Evolutionary conservation across 2,329 filamentous ascomycete species (phyloP).

Genomic region (Penicillium sclerotiorum): DNA sequence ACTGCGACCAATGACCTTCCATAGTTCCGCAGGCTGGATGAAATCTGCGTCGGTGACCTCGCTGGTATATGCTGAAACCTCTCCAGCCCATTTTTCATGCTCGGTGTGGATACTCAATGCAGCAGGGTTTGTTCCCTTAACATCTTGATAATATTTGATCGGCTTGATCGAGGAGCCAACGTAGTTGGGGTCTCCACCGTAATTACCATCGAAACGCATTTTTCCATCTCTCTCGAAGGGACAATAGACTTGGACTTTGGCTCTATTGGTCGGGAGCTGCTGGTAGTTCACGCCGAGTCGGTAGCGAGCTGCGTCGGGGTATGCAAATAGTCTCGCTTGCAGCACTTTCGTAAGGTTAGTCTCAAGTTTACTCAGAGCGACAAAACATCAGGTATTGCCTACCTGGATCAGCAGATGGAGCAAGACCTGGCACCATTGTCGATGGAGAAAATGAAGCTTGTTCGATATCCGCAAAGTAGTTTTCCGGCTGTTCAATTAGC

Average conservation of each 20-base stretch:
- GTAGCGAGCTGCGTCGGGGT: conserved; percentile 57
- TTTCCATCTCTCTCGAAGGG: conserved; percentile 54
- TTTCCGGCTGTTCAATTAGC: conserved; percentile 40
- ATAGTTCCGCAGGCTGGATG: conserved; percentile 33
- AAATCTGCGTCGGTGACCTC: conserved; percentile 31
- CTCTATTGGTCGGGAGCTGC: conserved; percentile 44
- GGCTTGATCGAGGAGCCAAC: conserved; percentile 30
- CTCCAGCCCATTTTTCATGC: conserved; percentile 33
- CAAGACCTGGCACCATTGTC: conserved; percentile 65
- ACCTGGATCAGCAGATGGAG: conserved; percentile 63
- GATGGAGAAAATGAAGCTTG: conserved; percentile 68
- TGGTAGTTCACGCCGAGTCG: conserved; percentile 48
- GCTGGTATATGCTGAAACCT: conserved; percentile 24
- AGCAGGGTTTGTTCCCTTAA: conserved; percentile 10
- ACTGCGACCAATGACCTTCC: conserved; percentile 35
- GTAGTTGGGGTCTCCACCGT: conserved; percentile 63
- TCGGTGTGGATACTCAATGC: conserved; percentile 27
- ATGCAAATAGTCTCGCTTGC: conserved; percentile 63
- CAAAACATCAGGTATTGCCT: background rate
- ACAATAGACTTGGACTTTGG: conserved; percentile 42
- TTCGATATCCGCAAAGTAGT: conserved; percentile 69
- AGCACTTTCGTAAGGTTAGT: conserved; percentile 47
- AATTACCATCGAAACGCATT: conserved; percentile 53
- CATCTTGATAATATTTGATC: conserved; percentile 19
- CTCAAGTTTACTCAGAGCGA: too few relatives aligned